Base-by-base conservation (phyloP, 441 rosid species). In the Dalechampia spathulata region DNA sequence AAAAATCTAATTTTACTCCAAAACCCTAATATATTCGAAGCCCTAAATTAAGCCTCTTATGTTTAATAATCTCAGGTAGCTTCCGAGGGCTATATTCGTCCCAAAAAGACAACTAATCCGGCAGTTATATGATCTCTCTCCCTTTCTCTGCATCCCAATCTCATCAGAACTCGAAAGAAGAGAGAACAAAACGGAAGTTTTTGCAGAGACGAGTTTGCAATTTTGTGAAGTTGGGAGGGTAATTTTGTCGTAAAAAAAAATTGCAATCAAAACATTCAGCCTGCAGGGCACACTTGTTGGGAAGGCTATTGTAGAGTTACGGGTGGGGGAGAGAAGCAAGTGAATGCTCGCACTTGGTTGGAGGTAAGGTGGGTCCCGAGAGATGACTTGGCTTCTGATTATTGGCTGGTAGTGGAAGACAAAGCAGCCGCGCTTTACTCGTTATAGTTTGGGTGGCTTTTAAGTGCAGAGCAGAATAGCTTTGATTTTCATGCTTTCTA, bases 151-250 rank as follows among this genome's bases (percentile, higher is more conserved):
- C 57, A 46, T 48, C 27, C n/a, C n/a, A n/a, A n/a, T n/a, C n/a
- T n/a, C n/a, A n/a, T n/a, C n/a, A n/a, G n/a, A n/a, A n/a, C n/a
- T 7, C 4, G 7, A 28, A 19, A 52, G 42, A 45, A 45, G 54
- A 58, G 49, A 56, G 37, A 65, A 1, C 21, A 5, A 47, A 55
- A 40, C 16, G 23, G 3, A 48, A 36, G 30, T n/a, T 23, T 1
- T 30, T 30, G 34, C 8, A n/a, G 5, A 11, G 27, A 14, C 30
- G 34, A 25, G 50, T 37, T 45, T 63, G 82, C 61, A 52, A 61
- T 71, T 75, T 28, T 45, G 64, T 46, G 54, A 55, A 65, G 41
- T 47, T 61, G 5, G 13, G 43, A 69, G 86, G 92, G 76, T 47
- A 76, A 11, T 63, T 73, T 59, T 15, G 84, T 64, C 21, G 71